Conservation (phyloP, 1,139 yeast genomes). For the Yamadazyma trypodendri region DNA sequence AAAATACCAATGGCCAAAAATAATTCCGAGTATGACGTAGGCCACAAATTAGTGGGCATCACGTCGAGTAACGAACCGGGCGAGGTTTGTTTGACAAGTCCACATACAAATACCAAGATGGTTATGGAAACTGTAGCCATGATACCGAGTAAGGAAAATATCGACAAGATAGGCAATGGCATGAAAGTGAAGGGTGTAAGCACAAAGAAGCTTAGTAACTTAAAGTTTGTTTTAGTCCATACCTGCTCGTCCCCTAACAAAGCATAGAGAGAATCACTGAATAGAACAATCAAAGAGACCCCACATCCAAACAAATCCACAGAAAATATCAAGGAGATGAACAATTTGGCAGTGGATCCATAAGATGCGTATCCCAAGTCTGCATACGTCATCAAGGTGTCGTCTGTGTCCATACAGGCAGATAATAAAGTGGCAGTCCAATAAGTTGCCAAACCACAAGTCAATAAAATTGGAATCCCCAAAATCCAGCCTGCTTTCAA, state of each 20-base stretch:
- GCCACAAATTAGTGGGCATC: slow-evolving; percentile 52
- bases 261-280: slow-evolving; percentile 53
- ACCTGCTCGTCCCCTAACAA: slow-evolving; percentile 37
- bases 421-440: slow-evolving; percentile 48
- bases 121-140: slow-evolving; percentile 46
- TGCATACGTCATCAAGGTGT: slow-evolving; percentile 80
- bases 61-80: slow-evolving; percentile 43
- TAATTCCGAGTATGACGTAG: slow-evolving; percentile 38
- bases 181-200: slow-evolving; percentile 48
- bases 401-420: slow-evolving; percentile 63
- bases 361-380: slow-evolving; percentile 81
- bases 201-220: slow-evolving; percentile 38
- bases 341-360: slow-evolving; percentile 43
- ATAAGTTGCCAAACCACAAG: slow-evolving; percentile 41
- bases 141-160: slow-evolving; percentile 46
- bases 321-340: slow-evolving; percentile 42
- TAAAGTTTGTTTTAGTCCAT: slow-evolving; percentile 41
- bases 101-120: slow-evolving; percentile 37
- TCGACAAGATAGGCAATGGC: slow-evolving; percentile 44
- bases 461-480: slow-evolving; percentile 39
- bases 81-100: slow-evolving; percentile 34
- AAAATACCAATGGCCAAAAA: slow-evolving; percentile 54
- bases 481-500: slow-evolving; percentile 47
- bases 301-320: slow-evolving; percentile 57
- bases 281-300: slow-evolving; percentile 52